phyloP scores from a whole-genome alignment of 805 yeast genomes.

The Candida nitratophila region DNA sequence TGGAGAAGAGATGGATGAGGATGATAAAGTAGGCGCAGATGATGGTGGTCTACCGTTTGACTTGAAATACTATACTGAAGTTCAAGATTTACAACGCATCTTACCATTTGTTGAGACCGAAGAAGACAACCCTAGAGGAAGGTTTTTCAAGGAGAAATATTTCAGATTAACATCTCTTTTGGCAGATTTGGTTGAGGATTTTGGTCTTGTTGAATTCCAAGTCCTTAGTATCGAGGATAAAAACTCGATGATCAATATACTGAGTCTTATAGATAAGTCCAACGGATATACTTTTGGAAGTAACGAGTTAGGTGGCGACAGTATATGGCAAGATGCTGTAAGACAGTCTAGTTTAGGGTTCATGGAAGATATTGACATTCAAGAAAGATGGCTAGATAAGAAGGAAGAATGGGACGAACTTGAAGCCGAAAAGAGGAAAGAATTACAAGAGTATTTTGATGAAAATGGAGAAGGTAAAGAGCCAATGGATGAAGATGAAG shows the following conservation, averaged over 20 bases:
- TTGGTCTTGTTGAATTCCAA: conserved; percentile 79
- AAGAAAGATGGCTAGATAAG: conserved; percentile 91
- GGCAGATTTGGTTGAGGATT: conserved; percentile 81
- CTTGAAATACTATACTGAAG: conserved; percentile 86
- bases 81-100: conserved; percentile 69
- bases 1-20: conserved; percentile 6
- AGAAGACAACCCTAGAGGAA: conserved; percentile 51
- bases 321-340: conserved; percentile 94
- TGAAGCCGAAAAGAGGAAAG: conserved; percentile 40
- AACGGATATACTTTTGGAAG: conserved; percentile 91
- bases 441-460: conserved; percentile 25
- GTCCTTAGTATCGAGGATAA: conserved; percentile 91
- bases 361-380: conserved; percentile 61
- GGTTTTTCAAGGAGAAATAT: conserved; percentile 35
- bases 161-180: conserved; percentile 67
- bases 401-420: conserved; percentile 70
- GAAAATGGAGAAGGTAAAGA: conserved; percentile 30
- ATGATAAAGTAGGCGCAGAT: conserved; percentile 5
- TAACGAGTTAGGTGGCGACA: conserved; percentile 94
- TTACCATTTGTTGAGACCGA: conserved; percentile 67
- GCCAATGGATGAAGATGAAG: conserved; percentile 52
- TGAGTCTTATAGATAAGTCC: conserved; percentile 79
- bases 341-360: conserved; percentile 58
- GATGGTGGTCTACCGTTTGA: conserved; percentile 58
- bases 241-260: conserved; percentile 77